Evolutionary conservation across 2,329 filamentous ascomycete genomes (phyloP), one percentile per base, ranked within the genome.

Genomic region (Cladosporium sp.): DNA sequence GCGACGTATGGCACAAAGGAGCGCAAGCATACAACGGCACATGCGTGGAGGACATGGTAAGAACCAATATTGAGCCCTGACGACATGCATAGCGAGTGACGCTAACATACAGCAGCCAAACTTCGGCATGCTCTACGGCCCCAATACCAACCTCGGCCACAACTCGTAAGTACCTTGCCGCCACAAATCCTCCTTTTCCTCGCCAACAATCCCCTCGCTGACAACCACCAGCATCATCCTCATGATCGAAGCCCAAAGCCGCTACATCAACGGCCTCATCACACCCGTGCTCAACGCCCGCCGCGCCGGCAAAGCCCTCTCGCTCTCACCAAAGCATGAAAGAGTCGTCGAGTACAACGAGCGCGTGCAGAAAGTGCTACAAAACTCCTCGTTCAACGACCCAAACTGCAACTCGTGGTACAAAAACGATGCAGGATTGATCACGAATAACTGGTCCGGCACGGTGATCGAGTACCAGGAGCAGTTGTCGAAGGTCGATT

Each of bases 171-270:
- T 22, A 42, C 2, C 19, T 25, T 24, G 25, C 17, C 3, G n/a
- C n/a, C n/a, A n/a, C n/a, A n/a, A n/a, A n/a, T n/a, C n/a, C n/a
- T n/a, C n/a, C n/a, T n/a, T n/a, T n/a, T n/a, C 35, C 42, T 19
- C 39, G 12, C 35, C 24, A 50, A 25, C 36, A 28, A 10, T 12
- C 35, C 47, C 78, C 19, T n/a, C n/a, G 25, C 51, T 24, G n/a
- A 20, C 37, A 17, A 13, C 12, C 13, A 4, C 83, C 60, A 78
- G 74, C 55, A 84, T 84, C 62, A 80, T 84, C 61, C 72, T 84
- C n/a, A 85, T 84, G 81, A 83, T 84, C 60, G 82, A 85, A 64
- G 77, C 81, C 2, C 82, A 85, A 62, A 75, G 73, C 3, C 74
- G 78, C 2, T 84, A 84, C 64, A 75, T 84, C 57, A 80, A 77